These are phyloP conservation scores for Rhododendron simsii DNA, from an alignment of 148 eudicot genomes.

Conservation along the genomic window DNA sequence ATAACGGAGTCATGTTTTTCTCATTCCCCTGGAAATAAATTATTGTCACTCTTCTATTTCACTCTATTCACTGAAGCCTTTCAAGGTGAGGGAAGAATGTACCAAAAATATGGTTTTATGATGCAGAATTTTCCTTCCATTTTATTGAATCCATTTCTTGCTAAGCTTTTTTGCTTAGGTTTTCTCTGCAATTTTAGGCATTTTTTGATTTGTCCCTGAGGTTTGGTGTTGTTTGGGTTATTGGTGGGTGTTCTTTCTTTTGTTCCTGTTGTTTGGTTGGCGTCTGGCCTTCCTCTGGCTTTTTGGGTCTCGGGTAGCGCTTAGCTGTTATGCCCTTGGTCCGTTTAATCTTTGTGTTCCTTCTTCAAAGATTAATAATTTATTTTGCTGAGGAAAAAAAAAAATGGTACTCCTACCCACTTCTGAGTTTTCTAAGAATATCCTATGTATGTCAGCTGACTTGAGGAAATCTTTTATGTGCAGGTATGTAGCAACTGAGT, in stretches of 20 bases:
- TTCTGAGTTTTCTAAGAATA: background rate
- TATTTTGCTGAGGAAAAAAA: background rate
- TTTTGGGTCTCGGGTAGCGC: background rate
- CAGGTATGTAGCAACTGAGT: conserved; percentile 91
- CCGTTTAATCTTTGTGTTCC: background rate
- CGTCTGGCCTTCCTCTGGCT: background rate
- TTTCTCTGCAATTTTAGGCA: background rate
- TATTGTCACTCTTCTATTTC: background rate
- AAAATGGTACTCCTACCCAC: background rate
- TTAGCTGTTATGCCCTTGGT: background rate
- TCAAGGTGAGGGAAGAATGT: background rate
- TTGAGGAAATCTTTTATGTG: conserved; percentile 7
- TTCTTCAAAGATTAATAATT: background rate
- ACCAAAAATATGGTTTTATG: background rate
- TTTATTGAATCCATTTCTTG: background rate
- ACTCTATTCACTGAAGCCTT: background rate
- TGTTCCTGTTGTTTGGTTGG: background rate
- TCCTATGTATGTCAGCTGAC: background rate
- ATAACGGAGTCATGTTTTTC: background rate
- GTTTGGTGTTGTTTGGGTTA: background rate
- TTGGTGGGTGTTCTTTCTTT: background rate
- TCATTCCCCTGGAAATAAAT: background rate
- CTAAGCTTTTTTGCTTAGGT: background rate
- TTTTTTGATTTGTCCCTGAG: background rate
- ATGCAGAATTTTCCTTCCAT: background rate